Base-by-base conservation (phyloP, 768 basidiomycete species). In the Mycena maculata region DNA sequence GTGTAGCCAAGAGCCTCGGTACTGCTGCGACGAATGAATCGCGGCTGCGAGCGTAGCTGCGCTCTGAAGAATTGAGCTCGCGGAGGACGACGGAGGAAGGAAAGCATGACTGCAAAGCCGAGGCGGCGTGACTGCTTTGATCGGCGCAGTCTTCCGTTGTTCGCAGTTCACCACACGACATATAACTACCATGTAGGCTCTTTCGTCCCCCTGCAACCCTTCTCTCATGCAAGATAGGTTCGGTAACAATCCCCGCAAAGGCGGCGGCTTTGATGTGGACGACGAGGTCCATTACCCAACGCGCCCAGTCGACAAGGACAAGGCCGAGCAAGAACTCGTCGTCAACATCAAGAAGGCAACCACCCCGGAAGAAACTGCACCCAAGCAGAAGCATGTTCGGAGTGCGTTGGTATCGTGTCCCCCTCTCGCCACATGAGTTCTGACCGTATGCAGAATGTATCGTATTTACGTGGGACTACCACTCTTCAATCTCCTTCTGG, bases 381-480 rank as follows among this genome's bases (percentile, higher is more conserved):
- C 98, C 10, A 99, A 99, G 80, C 96, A 98, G 86, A 99, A 99
- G 77, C 98, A 99, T 76, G 98, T 99, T 73, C 89, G 98, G 77
- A 99, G 97, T 98, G 81, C 77, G 66, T 61, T 62, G 20, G 22
- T 11, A 92, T 85, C 45, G 33, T 36, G 58, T 49, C 44, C 59
- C 48, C 50, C 28, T 9, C 53, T 7, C 68, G 27, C 36, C 28
- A 28, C 31, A 61, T 47, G 63, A 41, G 65, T 58, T 55, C 65
- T 68, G 55, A 71, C 63, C 33, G 45, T 58, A 57, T 68, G 12
- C 78, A 99, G 97, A 98, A 83, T 95, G 93, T 74, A 98, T 99
- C 77, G 94, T 99, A 27, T 99, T 96, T 79, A 99, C 98, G 9
- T 98, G 96, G 96, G 98, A 99, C 79, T 99, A 99, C 75, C 96